Base-by-base conservation (phyloP, 345 rosid genomes). In the Lepidium didymum region DNA sequence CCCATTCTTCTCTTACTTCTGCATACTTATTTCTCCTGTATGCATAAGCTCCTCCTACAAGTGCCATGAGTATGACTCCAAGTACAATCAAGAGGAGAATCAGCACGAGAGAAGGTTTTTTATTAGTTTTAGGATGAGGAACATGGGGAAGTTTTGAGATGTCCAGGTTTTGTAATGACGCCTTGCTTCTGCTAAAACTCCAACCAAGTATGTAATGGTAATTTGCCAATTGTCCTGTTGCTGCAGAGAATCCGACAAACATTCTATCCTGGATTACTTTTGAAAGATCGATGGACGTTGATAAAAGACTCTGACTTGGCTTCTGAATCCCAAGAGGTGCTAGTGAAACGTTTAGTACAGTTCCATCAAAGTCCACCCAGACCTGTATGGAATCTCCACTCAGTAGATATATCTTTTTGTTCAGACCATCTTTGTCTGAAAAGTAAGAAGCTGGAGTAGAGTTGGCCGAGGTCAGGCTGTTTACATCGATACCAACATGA, bases 211-310 rank as follows among this genome's bases (percentile, higher is more conserved):
- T 68, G 53, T 80, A 85, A 8, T 87, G 91, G 56, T 74, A 56
- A 36, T 75, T 77, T 52, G 55, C 12, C 9, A 73, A 3, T 6
- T 74, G 52, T 2, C 90, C 82, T 10, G 89, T 82, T 6, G 94
- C 58, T 33, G 90, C 80, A n/a, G 88, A 83, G 76, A 90, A 80
- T 14, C 94, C 97, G 1, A 86, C 81, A 60, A 78, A 81, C 86
- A 82, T 83, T 31, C 3, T 65, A 2, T 72, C 80, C 33, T 57
- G 38, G 55, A 90, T 27, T 44, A 80, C 13, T 5, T 72, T 38
- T 4, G 85, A 86, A 47, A 85, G 74, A 78, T 84, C 69, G 15
- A 69, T 21, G 29, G 29, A 3, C 65, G 19, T 25, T 56, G 90
- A 87, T 45, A 87, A 18, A 33, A 90, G 85, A 34, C 81, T 87